Percentiles rank a stretch among this genome's conserved stretches.
Evolutionary conservation across 2,329 filamentous ascomycete genomes (phyloP).

Genomic region (Elsinoe perseae): DNA sequence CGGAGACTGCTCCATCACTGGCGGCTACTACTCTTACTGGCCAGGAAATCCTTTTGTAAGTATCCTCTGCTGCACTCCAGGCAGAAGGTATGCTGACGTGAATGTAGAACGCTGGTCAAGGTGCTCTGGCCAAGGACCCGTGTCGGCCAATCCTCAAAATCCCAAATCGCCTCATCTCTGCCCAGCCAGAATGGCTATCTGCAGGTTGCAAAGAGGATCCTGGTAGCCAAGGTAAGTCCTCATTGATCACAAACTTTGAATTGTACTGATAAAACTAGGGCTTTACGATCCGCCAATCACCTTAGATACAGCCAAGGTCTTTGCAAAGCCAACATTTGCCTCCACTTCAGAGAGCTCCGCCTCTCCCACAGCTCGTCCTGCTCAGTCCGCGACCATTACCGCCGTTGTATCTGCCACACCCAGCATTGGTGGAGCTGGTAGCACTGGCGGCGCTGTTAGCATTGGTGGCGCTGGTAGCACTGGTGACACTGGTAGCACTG

Average conservation of each 20-base stretch:
- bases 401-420: not conserved
- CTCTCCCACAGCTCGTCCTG: not conserved
- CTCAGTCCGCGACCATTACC: not conserved
- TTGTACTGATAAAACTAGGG: not conserved
- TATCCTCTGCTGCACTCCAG: not conserved
- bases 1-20: slow-evolving; percentile 13
- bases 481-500: not conserved
- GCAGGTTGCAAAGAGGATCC: not conserved
- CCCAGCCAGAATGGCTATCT: not conserved
- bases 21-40: slow-evolving; percentile 17
- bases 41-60: slow-evolving; percentile 16
- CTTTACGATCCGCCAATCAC: slow-evolving; percentile 4
- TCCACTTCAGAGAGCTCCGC: not conserved
- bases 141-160: slow-evolving; percentile 6
- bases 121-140: not conserved
- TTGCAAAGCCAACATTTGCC: not conserved
- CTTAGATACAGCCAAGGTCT: not conserved
- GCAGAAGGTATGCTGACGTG: not conserved
- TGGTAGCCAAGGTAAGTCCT: not conserved
- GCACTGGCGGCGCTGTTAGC: not conserved
- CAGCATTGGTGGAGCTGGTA: not conserved
- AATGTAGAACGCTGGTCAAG: not conserved
- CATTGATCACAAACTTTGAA: not conserved
- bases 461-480: not conserved
- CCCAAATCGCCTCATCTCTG: not conserved